A percentile compares a stretch with the other conserved stretches of the same genome.
Evolutionary conservation across 768 basidiomycete genomes (phyloP).

Genomic region (Leccinum truebloodii): DNA sequence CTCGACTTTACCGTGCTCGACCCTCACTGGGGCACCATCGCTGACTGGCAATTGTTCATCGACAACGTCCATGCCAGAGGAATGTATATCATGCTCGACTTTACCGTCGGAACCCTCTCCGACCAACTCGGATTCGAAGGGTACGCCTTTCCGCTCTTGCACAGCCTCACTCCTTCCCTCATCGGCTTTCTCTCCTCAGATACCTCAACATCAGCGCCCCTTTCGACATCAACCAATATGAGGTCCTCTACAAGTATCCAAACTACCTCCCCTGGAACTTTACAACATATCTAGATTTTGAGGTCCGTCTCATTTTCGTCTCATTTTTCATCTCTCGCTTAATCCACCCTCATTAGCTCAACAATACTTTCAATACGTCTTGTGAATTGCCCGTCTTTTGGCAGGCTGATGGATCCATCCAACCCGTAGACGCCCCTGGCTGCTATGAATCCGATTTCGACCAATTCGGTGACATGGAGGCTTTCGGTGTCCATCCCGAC

Average conservation of each 20-base stretch:
- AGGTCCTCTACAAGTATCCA: conserved; percentile 72
- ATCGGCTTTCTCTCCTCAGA: conserved; percentile 39
- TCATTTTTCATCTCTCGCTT: neutral
- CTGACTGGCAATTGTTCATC: conserved; percentile 76
- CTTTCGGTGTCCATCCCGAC: conserved; percentile 94
- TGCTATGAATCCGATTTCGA: conserved; percentile 88
- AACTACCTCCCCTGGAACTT: conserved; percentile 84
- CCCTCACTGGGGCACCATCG: conserved; percentile 87
- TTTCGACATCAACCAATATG: conserved; percentile 74
- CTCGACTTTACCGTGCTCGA: conserved; percentile 89
- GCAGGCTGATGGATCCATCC: conserved; percentile 67
- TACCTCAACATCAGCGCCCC: conserved; percentile 76
- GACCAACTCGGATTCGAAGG: conserved; percentile 86
- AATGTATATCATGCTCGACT: conserved; percentile 94
- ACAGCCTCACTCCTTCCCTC: conserved; percentile 11
- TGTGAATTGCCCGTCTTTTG: conserved; percentile 81
- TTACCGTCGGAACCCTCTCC: conserved; percentile 91
- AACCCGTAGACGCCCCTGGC: conserved; percentile 55
- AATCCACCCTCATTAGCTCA: conserved; percentile 43
- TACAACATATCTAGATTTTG: conserved; percentile 80
- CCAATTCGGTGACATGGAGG: conserved; percentile 96
- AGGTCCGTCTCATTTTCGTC: conserved; percentile 39
- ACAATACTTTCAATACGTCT: conserved; percentile 69
- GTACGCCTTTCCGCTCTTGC: conserved; percentile 43
- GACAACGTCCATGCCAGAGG: conserved; percentile 75